phyloP scores from a whole-genome alignment of 2,329 filamentous ascomycete species.

The Bipolaris cookei region DNA sequence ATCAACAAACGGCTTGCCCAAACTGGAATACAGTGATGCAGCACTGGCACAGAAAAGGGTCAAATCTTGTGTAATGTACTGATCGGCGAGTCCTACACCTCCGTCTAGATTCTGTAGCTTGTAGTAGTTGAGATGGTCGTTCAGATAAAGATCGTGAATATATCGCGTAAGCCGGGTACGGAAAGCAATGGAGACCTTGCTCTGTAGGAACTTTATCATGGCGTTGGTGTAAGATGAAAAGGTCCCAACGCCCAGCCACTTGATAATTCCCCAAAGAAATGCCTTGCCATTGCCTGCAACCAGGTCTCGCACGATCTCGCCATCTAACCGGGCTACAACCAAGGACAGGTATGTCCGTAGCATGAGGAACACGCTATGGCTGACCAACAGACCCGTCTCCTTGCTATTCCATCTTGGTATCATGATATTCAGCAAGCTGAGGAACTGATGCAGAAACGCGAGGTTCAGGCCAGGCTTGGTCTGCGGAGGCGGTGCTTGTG shows the following conservation, averaged over 20 bases:
- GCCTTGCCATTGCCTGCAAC: conserved; percentile 91
- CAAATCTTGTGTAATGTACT: conserved; percentile 96
- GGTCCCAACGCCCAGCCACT: conserved; percentile 94
- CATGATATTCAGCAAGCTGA: conserved; percentile 97
- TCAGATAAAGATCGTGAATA: conserved; percentile 95
- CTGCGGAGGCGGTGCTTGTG: conserved; percentile 80
- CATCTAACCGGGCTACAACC: conserved; percentile 89
- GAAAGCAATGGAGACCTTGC: conserved; percentile 98
- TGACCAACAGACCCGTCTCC: conserved; percentile 86
- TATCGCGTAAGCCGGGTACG: conserved; percentile 92
- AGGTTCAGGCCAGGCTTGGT: conserved; percentile 94
- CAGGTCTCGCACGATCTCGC: conserved; percentile 93
- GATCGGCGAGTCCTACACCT: conserved; percentile 89
- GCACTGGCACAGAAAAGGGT: conserved; percentile 94
- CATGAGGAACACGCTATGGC: conserved; percentile 88
- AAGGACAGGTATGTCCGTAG: conserved; percentile 92
- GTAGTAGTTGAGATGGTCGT: conserved; percentile 94
- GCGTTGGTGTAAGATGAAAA: conserved; percentile 97
- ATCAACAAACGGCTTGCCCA: conserved; percentile 98
- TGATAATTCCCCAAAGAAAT: conserved; percentile 86
- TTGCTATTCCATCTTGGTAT: conserved; percentile 95
- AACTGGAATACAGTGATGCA: conserved; percentile 89
- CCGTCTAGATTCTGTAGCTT: conserved; percentile 93
- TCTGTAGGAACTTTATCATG: conserved; percentile 98
- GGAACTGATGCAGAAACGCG: conserved; percentile 94